These are phyloP conservation scores for Diplodia sapinea DNA, from an alignment of 2,329 filamentous ascomycete species.

Conservation along the genomic window DNA sequence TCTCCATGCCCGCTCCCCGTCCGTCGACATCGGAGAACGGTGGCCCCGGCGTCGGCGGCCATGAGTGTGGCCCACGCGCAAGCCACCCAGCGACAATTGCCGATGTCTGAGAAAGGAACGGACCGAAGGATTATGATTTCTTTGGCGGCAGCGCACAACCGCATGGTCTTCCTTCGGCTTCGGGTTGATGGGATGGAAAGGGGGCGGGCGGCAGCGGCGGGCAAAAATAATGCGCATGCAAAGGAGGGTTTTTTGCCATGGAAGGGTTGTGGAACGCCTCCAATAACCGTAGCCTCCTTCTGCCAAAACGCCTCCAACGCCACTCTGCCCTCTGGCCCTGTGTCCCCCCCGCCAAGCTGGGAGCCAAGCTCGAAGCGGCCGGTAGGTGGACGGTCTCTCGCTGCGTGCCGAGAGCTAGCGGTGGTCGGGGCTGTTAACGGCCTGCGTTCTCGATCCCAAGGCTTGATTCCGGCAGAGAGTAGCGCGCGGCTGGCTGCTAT, in stretches of 20 bases:
- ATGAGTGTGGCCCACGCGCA: neutral
- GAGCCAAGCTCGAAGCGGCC: constrained; percentile 13
- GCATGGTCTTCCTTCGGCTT: neutral
- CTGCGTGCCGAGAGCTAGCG: constrained; percentile 20
- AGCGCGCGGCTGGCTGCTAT: neutral
- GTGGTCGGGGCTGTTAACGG: neutral
- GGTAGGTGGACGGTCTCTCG: neutral
- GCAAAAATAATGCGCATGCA: neutral
- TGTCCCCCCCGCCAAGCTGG: constrained; percentile 5
- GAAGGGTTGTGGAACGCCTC: neutral
- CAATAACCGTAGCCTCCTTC: neutral
- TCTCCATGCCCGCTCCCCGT: constrained; percentile 5
- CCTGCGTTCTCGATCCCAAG: neutral
- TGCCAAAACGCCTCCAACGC: neutral
- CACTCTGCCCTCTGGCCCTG: neutral
- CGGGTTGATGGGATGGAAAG: neutral
- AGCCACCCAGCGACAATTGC: constrained; percentile 29
- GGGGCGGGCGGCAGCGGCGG: neutral
- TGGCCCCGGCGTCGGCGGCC: constrained; percentile 9
- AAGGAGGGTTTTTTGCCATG: neutral
- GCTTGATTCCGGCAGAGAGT: neutral
- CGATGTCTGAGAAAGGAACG: constrained; percentile 12
- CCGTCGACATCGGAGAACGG: neutral
- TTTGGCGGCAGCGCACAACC: neutral
- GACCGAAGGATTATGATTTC: constrained; percentile 9